Percentiles rank a stretch among this genome's conserved stretches.
Conservation (phyloP, 805 yeast genomes). For the Gaillardinia entomophila region DNA sequence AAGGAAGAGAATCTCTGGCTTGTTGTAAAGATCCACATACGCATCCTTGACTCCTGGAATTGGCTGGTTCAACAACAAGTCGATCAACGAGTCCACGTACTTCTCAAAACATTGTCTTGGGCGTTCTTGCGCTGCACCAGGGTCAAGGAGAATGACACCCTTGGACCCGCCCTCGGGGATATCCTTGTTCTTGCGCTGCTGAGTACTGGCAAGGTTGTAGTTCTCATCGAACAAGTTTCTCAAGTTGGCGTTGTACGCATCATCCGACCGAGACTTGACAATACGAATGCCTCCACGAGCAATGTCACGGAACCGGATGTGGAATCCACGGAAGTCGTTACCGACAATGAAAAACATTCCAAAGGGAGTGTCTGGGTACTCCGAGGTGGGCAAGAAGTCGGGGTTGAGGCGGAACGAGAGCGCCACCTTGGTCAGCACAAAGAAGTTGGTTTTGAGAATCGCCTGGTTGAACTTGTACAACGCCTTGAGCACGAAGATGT, state of each 20-base stretch:
- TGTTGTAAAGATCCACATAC: slow-evolving; percentile 76
- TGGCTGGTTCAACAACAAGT: slow-evolving; percentile 65
- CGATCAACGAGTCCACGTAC: slow-evolving; percentile 87
- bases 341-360: slow-evolving; percentile 97
- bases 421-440: slow-evolving; percentile 90
- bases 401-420: slow-evolving; percentile 89
- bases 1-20: slow-evolving; percentile 88
- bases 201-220: slow-evolving; percentile 92
- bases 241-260: slow-evolving; percentile 79
- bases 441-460: slow-evolving; percentile 89
- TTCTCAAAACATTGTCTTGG: slow-evolving; percentile 85
- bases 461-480: slow-evolving; percentile 80
- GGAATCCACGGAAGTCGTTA: slow-evolving; percentile 95
- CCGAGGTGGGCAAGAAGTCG: slow-evolving; percentile 71
- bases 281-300: slow-evolving; percentile 98
- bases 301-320: slow-evolving; percentile 91
- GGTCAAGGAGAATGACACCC: slow-evolving; percentile 87
- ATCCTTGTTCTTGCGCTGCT: slow-evolving; percentile 95
- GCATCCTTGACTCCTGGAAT: slow-evolving; percentile 75
- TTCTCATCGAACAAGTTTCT: slow-evolving; percentile 93
- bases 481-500: slow-evolving; percentile 73
- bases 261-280: slow-evolving; percentile 79
- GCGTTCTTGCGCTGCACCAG: slow-evolving; percentile 68
- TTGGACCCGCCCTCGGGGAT: slow-evolving; percentile 99
- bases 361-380: slow-evolving; percentile 88